Percentiles rank a stretch among this genome's conserved stretches.
Conservation (phyloP, 2,329 filamentous ascomycete species). For the Claviceps sorghi region DNA sequence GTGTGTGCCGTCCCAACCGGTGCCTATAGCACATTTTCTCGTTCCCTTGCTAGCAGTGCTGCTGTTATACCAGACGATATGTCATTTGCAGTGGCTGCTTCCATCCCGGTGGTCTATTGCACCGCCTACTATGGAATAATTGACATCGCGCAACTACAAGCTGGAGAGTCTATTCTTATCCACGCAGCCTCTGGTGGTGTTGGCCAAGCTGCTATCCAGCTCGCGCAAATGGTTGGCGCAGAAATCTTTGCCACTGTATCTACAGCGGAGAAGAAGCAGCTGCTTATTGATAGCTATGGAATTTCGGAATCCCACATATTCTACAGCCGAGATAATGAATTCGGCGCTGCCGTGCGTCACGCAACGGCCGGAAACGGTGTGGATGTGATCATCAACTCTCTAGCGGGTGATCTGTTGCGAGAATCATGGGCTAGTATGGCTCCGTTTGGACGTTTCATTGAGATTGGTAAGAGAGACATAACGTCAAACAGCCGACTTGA, state of each 20-base stretch:
- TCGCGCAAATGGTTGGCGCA: constrained; percentile 11
- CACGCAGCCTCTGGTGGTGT: constrained; percentile 17
- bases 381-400: constrained; percentile 50
- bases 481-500: constrained; percentile 28
- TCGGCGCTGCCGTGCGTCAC: constrained; percentile 8
- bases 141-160: constrained; percentile 13
- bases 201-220: constrained; percentile 15
- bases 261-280: constrained; percentile 14
- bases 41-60: constrained; percentile 8
- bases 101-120: constrained; percentile 9
- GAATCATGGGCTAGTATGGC: constrained; percentile 30
- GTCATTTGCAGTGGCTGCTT: constrained; percentile 17
- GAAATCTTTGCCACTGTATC: constrained; percentile 18
- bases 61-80: constrained; percentile 5
- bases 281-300: constrained; percentile 18
- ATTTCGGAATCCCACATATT: constrained; percentile 21
- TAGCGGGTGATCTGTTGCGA: constrained; percentile 13
- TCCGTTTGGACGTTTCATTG: constrained; percentile 29
- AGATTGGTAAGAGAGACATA: constrained; percentile 27
- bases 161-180: constrained; percentile 19
- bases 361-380: constrained; percentile 38
- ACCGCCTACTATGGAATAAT: constrained; percentile 9
- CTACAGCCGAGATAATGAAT: constrained; percentile 13
- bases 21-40: constrained; percentile 15
- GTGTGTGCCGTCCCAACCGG: constrained; percentile 13